A percentile compares a stretch with the other conserved stretches of the same genome.
These are phyloP conservation scores for Coemansia sp. DNA, from an alignment of 192 early-diverging fungal species.

Conservation along the genomic window DNA sequence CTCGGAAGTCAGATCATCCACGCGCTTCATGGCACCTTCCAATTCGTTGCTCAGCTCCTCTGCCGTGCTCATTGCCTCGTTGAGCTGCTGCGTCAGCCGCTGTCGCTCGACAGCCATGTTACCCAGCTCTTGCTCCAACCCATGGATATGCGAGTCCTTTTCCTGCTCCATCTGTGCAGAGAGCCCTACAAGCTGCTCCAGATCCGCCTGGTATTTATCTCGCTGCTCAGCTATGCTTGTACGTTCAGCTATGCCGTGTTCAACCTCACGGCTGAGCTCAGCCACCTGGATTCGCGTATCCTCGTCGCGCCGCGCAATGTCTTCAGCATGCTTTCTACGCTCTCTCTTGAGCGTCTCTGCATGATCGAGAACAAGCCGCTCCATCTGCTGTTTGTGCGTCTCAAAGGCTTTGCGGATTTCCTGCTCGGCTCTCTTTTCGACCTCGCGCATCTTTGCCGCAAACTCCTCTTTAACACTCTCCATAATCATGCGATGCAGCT, in stretches of 20 bases:
- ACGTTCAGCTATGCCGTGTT: conserved; percentile 27
- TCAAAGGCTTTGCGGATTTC: conserved; percentile 33
- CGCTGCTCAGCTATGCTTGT: conserved; percentile 15
- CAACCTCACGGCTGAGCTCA: conserved; percentile 36
- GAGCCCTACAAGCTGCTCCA: conserved; percentile 38
- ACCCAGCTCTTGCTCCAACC: conserved; percentile 29
- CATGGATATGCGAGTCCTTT: conserved; percentile 25
- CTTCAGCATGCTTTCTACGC: conserved; percentile 18
- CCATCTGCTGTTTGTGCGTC: conserved; percentile 28
- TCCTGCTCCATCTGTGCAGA: conserved; percentile 31
- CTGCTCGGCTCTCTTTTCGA: conserved; percentile 37
- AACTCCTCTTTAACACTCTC: conserved; percentile 45
- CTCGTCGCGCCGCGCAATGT: conserved; percentile 36
- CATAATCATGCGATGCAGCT: conserved; percentile 49
- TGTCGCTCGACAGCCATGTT: conserved; percentile 37
- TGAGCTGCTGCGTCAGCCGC: conserved; percentile 30
- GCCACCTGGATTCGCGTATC: conserved; percentile 21
- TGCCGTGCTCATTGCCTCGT: conserved; percentile 9
- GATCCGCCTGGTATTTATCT: conserved; percentile 21
- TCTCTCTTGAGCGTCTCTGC: conserved; percentile 25
- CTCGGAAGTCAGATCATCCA: conserved; percentile 18
- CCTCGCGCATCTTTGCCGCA: conserved; percentile 36
- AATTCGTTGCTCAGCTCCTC: conserved; percentile 24
- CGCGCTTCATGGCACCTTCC: conserved; percentile 17
- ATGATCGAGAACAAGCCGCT: conserved; percentile 33